Evolutionary conservation across 1,284 basidiomycete genomes (phyloP).

Genomic region (Melampsora larici-populina): DNA sequence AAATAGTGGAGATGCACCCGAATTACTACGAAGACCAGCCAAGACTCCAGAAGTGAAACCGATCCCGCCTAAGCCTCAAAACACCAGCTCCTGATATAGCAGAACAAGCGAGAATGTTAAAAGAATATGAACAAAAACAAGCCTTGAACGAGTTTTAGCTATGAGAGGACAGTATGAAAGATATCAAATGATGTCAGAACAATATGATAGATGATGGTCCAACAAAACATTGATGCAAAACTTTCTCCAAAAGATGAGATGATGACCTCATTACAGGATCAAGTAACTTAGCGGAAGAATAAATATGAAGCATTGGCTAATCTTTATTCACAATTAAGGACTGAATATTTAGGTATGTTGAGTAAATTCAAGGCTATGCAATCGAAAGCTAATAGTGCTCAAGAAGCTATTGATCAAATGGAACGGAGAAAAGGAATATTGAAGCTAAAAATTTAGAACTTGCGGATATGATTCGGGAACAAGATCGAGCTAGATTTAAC

Average conservation of each 20-base stretch:
- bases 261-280: slow-evolving; percentile 92
- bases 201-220: slow-evolving; percentile 83
- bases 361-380: slow-evolving; percentile 54
- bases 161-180: slow-evolving; percentile 97
- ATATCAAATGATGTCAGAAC: slow-evolving; percentile 95
- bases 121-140: slow-evolving; percentile 96
- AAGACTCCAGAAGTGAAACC: slow-evolving; percentile 59
- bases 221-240: slow-evolving; percentile 78
- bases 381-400: slow-evolving; percentile 53
- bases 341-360: slow-evolving; percentile 53
- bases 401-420: slow-evolving; percentile 54
- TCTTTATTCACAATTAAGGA: slow-evolving; percentile 53
- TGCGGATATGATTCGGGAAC: slow-evolving; percentile 54
- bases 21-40: slow-evolving; percentile 75
- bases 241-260: slow-evolving; percentile 90
- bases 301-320: slow-evolving; percentile 55
- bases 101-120: slow-evolving; percentile 91
- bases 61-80: slow-evolving; percentile 45
- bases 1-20: slow-evolving; percentile 76
- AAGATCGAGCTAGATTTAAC: slow-evolving; percentile 53
- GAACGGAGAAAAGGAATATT: slow-evolving; percentile 53
- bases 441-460: slow-evolving; percentile 54
- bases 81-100: slow-evolving; percentile 65
- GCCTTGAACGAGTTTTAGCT: slow-evolving; percentile 70
- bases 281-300: slow-evolving; percentile 65